These are phyloP conservation scores for Leccinum rimulosum DNA, from an alignment of 768 basidiomycete species.

Conservation along the genomic window DNA sequence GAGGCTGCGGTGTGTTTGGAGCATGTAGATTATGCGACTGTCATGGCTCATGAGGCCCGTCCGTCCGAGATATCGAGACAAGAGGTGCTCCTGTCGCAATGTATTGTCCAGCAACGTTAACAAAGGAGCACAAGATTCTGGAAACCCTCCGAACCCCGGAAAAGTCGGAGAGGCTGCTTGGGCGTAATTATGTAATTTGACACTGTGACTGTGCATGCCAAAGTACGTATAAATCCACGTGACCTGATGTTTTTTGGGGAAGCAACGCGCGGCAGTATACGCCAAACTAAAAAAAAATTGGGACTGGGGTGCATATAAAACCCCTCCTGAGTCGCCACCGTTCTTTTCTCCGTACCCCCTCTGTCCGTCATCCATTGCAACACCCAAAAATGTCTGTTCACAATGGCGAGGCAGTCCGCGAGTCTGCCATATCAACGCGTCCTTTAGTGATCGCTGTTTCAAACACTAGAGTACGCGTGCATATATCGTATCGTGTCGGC, in stretches of 20 bases:
- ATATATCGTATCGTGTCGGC: conserved; percentile 3
- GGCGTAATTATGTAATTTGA: not conserved
- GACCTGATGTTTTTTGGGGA: conserved; percentile 30
- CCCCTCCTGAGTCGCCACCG: conserved; percentile 1
- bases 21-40: conserved; percentile 10
- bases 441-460: conserved; percentile 33
- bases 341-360: conserved; percentile 9
- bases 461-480: conserved; percentile 35
- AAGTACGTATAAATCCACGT: conserved; percentile 28
- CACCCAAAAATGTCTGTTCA: conserved; percentile 32
- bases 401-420: conserved; percentile 30
- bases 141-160: not conserved
- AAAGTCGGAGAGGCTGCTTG: not conserved
- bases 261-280: conserved; percentile 15
- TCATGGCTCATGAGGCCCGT: conserved; percentile 11
- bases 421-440: conserved; percentile 34
- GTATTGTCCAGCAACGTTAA: not conserved
- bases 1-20: conserved; percentile 10
- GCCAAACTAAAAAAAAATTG: conserved; percentile 28
- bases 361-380: conserved; percentile 6
- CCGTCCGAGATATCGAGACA: not conserved
- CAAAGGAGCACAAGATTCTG: not conserved
- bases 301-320: conserved; percentile 32
- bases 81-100: not conserved
- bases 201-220: not conserved